A percentile compares a stretch with the other conserved stretches of the same genome.
Evolutionary conservation across 2,329 filamentous ascomycete species (phyloP).

Genomic region (Exophiala viscosa): DNA sequence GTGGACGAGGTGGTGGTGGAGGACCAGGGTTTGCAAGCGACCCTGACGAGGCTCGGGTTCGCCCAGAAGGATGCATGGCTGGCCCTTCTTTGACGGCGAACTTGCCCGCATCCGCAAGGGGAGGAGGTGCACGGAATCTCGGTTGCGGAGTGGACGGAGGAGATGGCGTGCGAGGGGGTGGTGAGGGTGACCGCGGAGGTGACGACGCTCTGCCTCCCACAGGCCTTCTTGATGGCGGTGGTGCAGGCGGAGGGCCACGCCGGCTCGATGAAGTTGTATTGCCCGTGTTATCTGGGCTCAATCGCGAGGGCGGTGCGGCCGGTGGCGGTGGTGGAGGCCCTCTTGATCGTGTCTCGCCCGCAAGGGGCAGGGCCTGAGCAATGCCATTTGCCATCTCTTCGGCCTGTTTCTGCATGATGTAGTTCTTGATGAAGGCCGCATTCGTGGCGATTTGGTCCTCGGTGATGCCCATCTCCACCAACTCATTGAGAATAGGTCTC

Average conservation of each 20-base stretch:
- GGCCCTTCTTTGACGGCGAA: constrained; percentile 60
- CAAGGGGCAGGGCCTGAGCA: constrained; percentile 36
- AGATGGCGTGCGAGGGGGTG: constrained; percentile 66
- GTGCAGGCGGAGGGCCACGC: constrained; percentile 60
- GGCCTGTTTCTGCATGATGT: constrained; percentile 61
- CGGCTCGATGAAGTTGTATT: constrained; percentile 44
- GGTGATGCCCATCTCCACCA: constrained; percentile 63
- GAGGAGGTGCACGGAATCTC: constrained; percentile 79
- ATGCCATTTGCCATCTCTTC: constrained; percentile 40
- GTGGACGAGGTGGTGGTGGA: constrained; percentile 64
- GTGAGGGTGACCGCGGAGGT: constrained; percentile 48
- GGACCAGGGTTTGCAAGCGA: constrained; percentile 55
- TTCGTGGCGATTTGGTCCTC: constrained; percentile 66
- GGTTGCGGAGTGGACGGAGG: constrained; percentile 62
- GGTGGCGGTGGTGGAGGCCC: constrained; percentile 55
- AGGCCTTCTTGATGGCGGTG: constrained; percentile 49
- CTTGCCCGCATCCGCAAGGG: constrained; percentile 84
- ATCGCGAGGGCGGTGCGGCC: constrained; percentile 49
- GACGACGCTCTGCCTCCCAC: constrained; percentile 45
- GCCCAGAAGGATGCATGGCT: constrained; percentile 43
- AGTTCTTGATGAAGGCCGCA: constrained; percentile 64
- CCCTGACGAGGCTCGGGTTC: constrained; percentile 49
- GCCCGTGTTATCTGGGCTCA: constrained; percentile 62
- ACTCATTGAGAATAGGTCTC: constrained; percentile 58
- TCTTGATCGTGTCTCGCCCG: constrained; percentile 37